Base-by-base conservation (phyloP, 768 basidiomycete species). In the Podaxis carcinomalis region DNA sequence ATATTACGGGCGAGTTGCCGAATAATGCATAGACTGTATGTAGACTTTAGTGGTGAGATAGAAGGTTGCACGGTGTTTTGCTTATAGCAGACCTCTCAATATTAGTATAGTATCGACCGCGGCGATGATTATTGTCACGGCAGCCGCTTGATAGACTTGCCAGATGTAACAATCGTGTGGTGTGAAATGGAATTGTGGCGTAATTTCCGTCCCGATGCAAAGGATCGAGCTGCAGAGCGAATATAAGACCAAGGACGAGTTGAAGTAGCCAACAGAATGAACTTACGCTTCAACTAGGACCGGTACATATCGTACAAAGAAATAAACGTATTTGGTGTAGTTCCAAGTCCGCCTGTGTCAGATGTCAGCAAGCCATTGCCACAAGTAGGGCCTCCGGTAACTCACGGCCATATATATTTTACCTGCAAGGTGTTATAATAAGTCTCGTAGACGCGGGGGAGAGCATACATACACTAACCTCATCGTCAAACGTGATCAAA, bases 131-230 rank as follows among this genome's bases (percentile, higher is more conserved):
- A 64, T 47, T 6, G 71, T 60, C 13, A 73, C 67, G 7, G 73
- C 73, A 6, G 73, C 68, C 16, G 71, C 77, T 68, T 78, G 77
- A 56, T 74, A 78, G n/a, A 77, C 68, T 62, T 78, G 72, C 78
- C 77, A 80, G 56, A 78, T 74, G 65, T 72, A 80, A 64, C 78
- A 80, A 42, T 72, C 77, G 57, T 75, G 74, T 5, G 61, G 57
- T 1, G 77, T 74, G 62, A 78, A 79, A 42, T 72, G 68, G 39
- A 78, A 73, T 3, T 59, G 64, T 3, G 76, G 71, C 13, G 74
- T 72, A 25, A 77, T 59, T 54, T 75, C 73, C 23, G 75, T 70
- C 23, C 73, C 75, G 46, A 76, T 70, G 54, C 74, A 64, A 23
- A 75, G 65, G 46, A 73, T 72, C 4, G 75, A 73, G 53, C 75